Evolutionary conservation across 768 basidiomycete species (phyloP).

Genomic region (Boletus pseudopeckii): DNA sequence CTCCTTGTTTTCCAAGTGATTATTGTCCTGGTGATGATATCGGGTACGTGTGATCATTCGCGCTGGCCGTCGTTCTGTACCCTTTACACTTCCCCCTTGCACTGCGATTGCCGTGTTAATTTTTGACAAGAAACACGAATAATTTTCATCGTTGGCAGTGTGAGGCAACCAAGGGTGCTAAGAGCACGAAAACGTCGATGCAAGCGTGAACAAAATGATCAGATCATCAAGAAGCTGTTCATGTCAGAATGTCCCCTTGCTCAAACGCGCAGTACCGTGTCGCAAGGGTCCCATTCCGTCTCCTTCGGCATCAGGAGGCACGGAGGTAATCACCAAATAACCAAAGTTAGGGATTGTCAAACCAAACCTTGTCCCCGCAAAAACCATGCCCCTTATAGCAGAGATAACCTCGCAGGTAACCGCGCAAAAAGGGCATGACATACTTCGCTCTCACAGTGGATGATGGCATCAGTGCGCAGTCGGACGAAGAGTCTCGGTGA

Average conservation of each 20-base stretch:
- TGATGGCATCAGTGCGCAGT: constrained; percentile 1
- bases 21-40: neutral
- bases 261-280: neutral
- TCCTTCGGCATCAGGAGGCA: neutral
- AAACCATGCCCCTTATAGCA: neutral
- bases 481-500: neutral
- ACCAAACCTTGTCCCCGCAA: neutral
- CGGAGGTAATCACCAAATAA: neutral
- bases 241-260: neutral
- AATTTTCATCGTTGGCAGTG: neutral
- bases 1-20: neutral
- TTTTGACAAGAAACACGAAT: neutral
- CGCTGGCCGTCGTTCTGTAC: neutral
- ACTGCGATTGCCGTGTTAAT: neutral
- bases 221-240: constrained; percentile 12
- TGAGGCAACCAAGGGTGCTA: neutral
- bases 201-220: neutral
- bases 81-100: neutral
- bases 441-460: neutral
- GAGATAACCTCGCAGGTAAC: neutral
- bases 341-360: neutral
- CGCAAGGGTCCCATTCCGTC: neutral
- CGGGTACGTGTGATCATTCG: neutral
- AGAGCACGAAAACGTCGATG: neutral
- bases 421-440: neutral